phyloP scores from a whole-genome alignment of 495 filamentous ascomycete genomes.

The Gamarada debralockiae region DNA sequence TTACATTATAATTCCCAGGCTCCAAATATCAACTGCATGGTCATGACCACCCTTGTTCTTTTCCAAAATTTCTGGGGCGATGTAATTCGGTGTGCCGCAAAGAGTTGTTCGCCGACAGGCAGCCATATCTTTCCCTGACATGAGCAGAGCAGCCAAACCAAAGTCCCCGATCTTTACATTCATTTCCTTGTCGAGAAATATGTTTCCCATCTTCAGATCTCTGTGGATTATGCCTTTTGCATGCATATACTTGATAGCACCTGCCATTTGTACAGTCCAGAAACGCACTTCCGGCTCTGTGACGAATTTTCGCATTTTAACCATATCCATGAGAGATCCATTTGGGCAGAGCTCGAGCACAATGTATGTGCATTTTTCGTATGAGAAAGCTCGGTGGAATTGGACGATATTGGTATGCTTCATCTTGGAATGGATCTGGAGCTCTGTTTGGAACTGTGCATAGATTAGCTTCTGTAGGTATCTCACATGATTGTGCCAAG shows the following conservation, averaged over 20 bases:
- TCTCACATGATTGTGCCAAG: neutral
- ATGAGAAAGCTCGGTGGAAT: conserved; percentile 92
- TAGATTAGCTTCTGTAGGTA: conserved; percentile 29
- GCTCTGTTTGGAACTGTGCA: conserved; percentile 86
- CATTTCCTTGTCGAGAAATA: conserved; percentile 95
- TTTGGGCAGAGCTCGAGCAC: conserved; percentile 92
- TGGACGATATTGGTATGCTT: conserved; percentile 89
- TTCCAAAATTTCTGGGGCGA: conserved; percentile 91
- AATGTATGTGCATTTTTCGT: conserved; percentile 82
- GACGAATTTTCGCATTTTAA: conserved; percentile 79
- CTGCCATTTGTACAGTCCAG: conserved; percentile 89
- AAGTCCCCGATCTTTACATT: conserved; percentile 98
- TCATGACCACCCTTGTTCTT: conserved; percentile 85
- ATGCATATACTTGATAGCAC: conserved; percentile 97
- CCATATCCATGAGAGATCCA: conserved; percentile 98
- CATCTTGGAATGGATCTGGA: conserved; percentile 98
- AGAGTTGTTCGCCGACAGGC: conserved; percentile 77
- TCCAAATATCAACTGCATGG: conserved; percentile 92
- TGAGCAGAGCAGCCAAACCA: conserved; percentile 86
- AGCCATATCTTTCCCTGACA: conserved; percentile 80
- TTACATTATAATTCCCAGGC: conserved; percentile 91
- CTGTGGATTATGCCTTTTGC: conserved; percentile 91
- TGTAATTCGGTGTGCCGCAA: conserved; percentile 97
- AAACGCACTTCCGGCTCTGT: conserved; percentile 89
- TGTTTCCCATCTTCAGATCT: conserved; percentile 96